Evolutionary conservation across 179 eudicot genomes (phyloP), one percentile per base, ranked within the genome.

Genomic region (Amaranthus tricolor): DNA sequence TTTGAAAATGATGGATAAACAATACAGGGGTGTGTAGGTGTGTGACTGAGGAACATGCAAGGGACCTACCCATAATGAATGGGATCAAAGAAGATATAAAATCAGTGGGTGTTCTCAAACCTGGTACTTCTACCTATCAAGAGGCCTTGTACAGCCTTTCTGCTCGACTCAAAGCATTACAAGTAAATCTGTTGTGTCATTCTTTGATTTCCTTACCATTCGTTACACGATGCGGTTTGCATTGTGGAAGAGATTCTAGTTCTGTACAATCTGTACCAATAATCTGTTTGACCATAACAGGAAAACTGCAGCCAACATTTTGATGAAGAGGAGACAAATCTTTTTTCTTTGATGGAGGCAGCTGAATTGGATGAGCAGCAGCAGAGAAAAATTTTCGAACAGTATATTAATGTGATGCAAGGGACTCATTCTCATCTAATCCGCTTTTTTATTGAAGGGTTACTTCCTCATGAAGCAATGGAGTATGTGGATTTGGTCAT

Each of bases 61-160:
- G 92, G 84, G 92, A 90, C 76, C 83, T 94, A 55, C 98, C 98
- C 14, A 79, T 94, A 62, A 89, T 94, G 96, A 94, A 94, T 70
- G 98, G 98, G 19, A 94, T 94, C 74, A 92, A 90, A 85, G 97
- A 94, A 83, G 92, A 85, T 72, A 86, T 94, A 58, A 94, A 94
- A 80, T 85, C 93, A 48, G 82, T 90, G 13, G 87, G 89, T 61
- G 98, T 89, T 70, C 75, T 94, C 62, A 85, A 90, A 80, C 80
- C 90, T 6, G 97, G 89, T 21, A 84, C 85, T 76, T 82, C 84
- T 57, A 82, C 43, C 63, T 88, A 81, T 73, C 84, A 79, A 68
- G 98, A 94, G 71, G 92, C 88, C 76, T 86, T 94, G 45, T 53
- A 11, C 69, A 85, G 78, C 75, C 85, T 92, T 71, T 76, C 90